Percentiles rank a stretch among this genome's conserved stretches.
These are phyloP conservation scores for Lineolata rhizophorae DNA, from an alignment of 495 filamentous ascomycete genomes.

Conservation along the genomic window DNA sequence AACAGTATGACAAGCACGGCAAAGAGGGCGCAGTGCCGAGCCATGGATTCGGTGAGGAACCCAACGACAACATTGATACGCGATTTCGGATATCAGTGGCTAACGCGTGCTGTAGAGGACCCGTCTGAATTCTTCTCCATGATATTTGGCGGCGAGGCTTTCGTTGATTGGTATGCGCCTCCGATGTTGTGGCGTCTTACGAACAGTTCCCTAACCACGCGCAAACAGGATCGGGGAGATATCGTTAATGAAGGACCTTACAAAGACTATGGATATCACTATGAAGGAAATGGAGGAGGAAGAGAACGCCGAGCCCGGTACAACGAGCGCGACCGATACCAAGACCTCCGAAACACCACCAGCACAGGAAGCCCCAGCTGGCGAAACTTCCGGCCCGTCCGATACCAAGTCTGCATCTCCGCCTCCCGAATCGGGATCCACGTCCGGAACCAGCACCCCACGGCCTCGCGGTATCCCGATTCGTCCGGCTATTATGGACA, in stretches of 20 bases:
- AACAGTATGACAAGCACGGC: slow-evolving; percentile 87
- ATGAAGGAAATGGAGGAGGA: slow-evolving; percentile 20
- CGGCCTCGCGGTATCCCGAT: slow-evolving; percentile 39
- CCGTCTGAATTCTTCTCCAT: slow-evolving; percentile 95
- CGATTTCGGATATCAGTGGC: slow-evolving; percentile 1
- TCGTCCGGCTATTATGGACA: slow-evolving; percentile 72
- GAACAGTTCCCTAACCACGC: slow-evolving; percentile 3
- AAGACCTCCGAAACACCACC: slow-evolving; percentile 2
- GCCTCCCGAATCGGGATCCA: slow-evolving; percentile 1
- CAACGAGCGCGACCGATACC: slow-evolving; percentile 7
- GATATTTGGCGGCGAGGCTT: slow-evolving; percentile 95
- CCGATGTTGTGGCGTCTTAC: too few relatives aligned
- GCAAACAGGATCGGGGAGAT: slow-evolving; percentile 21
- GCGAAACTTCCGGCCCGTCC: slow-evolving; percentile 3
- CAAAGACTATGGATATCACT: slow-evolving; percentile 23
- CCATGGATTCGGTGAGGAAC: slow-evolving; percentile 57
- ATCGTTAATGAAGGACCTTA: slow-evolving; percentile 23
- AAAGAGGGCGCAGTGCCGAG: slow-evolving; percentile 77
- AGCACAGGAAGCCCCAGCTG: neutral
- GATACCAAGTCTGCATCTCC: neutral
- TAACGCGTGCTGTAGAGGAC: slow-evolving; percentile 39
- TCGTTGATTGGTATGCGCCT: slow-evolving; percentile 32
- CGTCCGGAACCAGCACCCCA: slow-evolving; percentile 45
- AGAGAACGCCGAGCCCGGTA: slow-evolving; percentile 9
- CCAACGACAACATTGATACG: neutral